Evolutionary conservation across 148 eudicot genomes (phyloP).

Genomic region (Euryodendron excelsum): DNA sequence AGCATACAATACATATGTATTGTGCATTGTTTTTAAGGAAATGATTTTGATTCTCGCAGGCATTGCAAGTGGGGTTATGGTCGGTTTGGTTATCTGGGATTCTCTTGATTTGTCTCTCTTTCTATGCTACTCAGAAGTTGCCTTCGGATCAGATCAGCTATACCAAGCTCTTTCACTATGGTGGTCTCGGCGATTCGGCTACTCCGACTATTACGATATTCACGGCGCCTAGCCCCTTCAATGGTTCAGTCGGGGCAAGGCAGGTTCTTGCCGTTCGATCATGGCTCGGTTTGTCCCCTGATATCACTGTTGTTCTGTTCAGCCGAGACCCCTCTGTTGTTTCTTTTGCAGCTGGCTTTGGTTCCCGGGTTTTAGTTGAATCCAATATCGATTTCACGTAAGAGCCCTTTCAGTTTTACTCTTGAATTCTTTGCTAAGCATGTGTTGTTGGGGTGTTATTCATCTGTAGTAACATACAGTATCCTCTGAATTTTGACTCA

Average conservation of each 20-base stretch:
- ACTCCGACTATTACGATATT: slow-evolving; percentile 64
- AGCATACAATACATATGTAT: too few species aligned
- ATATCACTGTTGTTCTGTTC: slow-evolving; percentile 69
- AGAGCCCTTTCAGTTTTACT: slow-evolving; percentile 7
- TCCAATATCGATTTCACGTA: slow-evolving; percentile 80
- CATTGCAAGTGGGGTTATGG: slow-evolving; percentile 49
- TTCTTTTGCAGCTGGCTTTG: slow-evolving; percentile 55
- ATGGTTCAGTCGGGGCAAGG: too few species aligned
- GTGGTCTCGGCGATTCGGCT: too few species aligned
- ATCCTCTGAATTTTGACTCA: not conserved
- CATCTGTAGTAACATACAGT: not conserved
- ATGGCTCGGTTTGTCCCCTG: slow-evolving; percentile 78
- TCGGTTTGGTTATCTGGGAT: slow-evolving; percentile 74
- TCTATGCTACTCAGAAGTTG: slow-evolving; percentile 56
- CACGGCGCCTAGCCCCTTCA: too few species aligned
- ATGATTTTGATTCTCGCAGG: slow-evolving; percentile 43
- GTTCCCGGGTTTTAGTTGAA: slow-evolving; percentile 70
- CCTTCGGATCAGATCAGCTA: slow-evolving; percentile 44
- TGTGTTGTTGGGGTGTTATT: not conserved
- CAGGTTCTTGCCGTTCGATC: slow-evolving; percentile 77
- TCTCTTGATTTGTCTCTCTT: slow-evolving; percentile 58
- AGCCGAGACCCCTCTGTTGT: slow-evolving; percentile 60
- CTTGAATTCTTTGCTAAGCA: not conserved
- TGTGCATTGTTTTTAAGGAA: not conserved
- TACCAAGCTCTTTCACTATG: slow-evolving; percentile 22